Evolutionary conservation across 805 yeast genomes (phyloP).

Genomic region (Alloascoidea hylecoeti): DNA sequence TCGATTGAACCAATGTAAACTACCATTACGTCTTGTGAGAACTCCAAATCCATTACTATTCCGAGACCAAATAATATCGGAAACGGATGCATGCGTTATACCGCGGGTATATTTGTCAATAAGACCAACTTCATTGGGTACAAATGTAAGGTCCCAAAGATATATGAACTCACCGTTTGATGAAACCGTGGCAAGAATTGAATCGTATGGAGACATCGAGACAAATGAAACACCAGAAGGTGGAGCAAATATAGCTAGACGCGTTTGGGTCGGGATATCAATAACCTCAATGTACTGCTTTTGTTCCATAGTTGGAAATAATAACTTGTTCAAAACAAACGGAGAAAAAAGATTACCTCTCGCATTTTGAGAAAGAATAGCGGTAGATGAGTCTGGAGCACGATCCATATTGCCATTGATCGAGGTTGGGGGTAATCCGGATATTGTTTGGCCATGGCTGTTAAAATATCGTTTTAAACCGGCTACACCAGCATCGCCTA

Average conservation of each 20-base stretch:
- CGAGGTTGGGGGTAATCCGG: too few species aligned
- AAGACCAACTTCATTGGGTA: conserved; percentile 33
- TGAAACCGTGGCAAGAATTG: conserved; percentile 37
- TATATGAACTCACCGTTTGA: conserved; percentile 47
- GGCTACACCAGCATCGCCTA: conserved; percentile 33
- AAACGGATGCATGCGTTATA: conserved; percentile 40
- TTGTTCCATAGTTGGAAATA: conserved; percentile 10
- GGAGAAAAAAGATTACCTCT: background rate
- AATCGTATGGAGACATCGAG: conserved; percentile 48
- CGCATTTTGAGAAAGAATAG: conserved; percentile 1
- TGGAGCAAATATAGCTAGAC: conserved; percentile 32
- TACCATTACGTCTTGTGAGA: conserved; percentile 38
- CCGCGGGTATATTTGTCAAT: conserved; percentile 50
- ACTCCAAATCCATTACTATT: conserved; percentile 31
- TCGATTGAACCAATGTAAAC: conserved; percentile 48
- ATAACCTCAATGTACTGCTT: conserved; percentile 25
- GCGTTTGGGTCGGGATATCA: conserved; percentile 27
- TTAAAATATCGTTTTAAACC: conserved; percentile 25
- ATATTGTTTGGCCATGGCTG: too few species aligned
- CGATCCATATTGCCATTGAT: conserved; percentile 2
- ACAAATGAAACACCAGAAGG: conserved; percentile 49
- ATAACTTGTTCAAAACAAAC: conserved; percentile 6
- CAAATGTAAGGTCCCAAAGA: conserved; percentile 47
- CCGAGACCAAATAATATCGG: conserved; percentile 37
- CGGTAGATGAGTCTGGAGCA: background rate